Conservation (phyloP, 768 basidiomycete species). For the Amanita pseudoporphyria region DNA sequence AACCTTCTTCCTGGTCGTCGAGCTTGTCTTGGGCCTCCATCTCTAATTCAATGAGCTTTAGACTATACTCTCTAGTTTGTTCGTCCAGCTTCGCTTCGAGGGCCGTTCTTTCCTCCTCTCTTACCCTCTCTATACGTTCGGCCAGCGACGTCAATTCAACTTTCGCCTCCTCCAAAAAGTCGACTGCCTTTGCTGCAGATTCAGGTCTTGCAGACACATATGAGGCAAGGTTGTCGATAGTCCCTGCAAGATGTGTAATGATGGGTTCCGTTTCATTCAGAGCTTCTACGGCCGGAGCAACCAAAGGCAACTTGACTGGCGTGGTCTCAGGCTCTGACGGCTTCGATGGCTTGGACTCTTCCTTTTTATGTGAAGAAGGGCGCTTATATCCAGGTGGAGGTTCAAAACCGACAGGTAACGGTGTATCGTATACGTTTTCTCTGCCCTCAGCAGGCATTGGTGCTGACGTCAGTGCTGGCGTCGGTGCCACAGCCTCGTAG, state of each 20-base stretch:
- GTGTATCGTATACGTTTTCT: conserved; percentile 47
- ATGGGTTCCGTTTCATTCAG: conserved; percentile 79
- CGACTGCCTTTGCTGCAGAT: conserved; percentile 56
- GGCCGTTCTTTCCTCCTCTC: conserved; percentile 64
- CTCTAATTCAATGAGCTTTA: conserved; percentile 73
- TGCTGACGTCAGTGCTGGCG: too few species aligned
- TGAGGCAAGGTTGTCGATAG: conserved; percentile 85
- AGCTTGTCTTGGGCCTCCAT: conserved; percentile 82
- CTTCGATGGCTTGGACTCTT: conserved; percentile 14
- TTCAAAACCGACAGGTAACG: conserved; percentile 90
- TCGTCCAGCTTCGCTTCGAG: conserved; percentile 64
- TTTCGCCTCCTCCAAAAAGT: conserved; percentile 74
- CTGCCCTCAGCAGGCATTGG: conserved; percentile 13
- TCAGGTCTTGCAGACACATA: conserved; percentile 70
- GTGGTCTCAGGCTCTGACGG: conserved; percentile 17
- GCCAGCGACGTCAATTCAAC: conserved; percentile 71
- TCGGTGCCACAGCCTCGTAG: conserved; percentile 14
- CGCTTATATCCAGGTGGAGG: conserved; percentile 83
- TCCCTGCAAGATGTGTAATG: conserved; percentile 82
- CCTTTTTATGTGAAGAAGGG: conserved; percentile 42
- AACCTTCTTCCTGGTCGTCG: conserved; percentile 77
- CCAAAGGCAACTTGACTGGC: conserved; percentile 52
- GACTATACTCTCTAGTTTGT: conserved; percentile 75
- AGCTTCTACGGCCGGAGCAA: conserved; percentile 73
- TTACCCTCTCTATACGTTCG: conserved; percentile 65